phyloP scores from a whole-genome alignment of 2,329 filamentous ascomycete species.

The Cladosporium sphaerospermum region DNA sequence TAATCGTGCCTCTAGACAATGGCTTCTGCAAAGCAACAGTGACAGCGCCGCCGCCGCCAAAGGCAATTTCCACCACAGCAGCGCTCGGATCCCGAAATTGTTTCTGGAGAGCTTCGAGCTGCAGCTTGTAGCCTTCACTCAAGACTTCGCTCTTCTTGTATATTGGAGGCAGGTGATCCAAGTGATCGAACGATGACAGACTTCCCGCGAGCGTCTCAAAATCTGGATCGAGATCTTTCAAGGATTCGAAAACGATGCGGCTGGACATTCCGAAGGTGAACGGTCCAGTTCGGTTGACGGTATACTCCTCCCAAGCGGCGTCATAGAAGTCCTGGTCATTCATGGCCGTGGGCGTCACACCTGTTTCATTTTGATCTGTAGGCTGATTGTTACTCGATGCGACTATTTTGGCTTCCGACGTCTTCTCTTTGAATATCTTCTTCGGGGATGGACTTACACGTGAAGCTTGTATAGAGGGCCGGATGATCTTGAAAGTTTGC shows the following conservation, averaged over 20 bases:
- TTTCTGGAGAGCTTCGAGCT: neutral
- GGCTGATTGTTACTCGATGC: neutral
- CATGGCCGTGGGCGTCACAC: neutral
- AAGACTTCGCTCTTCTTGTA: neutral
- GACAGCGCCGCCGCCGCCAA: slow-evolving; percentile 1
- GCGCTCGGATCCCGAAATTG: neutral
- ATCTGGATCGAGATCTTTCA: neutral
- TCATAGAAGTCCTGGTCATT: slow-evolving; percentile 11
- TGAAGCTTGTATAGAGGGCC: slow-evolving; percentile 1
- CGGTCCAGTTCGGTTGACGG: slow-evolving; percentile 11
- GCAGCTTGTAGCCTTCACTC: neutral
- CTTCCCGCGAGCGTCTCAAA: neutral
- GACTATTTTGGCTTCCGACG: neutral
- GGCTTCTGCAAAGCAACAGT: slow-evolving; percentile 6
- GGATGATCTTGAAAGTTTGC: slow-evolving; percentile 41
- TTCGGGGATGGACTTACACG: neutral
- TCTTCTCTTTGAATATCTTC: neutral
- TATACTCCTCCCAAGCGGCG: slow-evolving; percentile 12
- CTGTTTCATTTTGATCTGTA: neutral
- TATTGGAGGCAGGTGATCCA: neutral
- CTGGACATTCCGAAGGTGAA: slow-evolving; percentile 8
- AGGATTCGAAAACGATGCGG: neutral
- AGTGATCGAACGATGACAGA: neutral
- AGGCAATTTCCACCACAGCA: neutral
- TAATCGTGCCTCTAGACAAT: neutral